These are phyloP conservation scores for Moesziomyces antarcticus DNA, from an alignment of 1,284 basidiomycete genomes.

Conservation along the genomic window DNA sequence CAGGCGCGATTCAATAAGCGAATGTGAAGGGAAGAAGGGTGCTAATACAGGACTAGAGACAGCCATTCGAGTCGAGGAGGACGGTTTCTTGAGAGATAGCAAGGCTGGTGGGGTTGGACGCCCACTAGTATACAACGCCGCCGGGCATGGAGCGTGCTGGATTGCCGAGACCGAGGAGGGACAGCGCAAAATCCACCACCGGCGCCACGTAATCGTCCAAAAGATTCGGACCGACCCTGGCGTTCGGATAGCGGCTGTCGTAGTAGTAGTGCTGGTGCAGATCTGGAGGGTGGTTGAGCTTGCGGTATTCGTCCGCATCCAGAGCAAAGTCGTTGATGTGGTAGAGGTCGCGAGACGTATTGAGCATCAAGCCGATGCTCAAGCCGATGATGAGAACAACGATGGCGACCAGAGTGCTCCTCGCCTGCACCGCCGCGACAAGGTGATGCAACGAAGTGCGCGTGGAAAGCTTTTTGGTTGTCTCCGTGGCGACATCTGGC, in stretches of 20 bases:
- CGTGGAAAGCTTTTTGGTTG: background rate
- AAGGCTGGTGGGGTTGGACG: too few relatives aligned
- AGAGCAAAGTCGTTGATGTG: slow-evolving; percentile 33
- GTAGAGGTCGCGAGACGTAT: slow-evolving; percentile 49
- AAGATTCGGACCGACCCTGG: slow-evolving; percentile 37
- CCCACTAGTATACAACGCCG: slow-evolving; percentile 27
- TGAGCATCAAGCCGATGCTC: slow-evolving; percentile 22
- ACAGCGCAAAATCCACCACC: slow-evolving; percentile 18
- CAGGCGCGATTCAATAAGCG: background rate
- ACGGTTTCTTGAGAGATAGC: background rate
- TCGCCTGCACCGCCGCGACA: slow-evolving; percentile 7
- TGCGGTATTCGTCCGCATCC: slow-evolving; percentile 39
- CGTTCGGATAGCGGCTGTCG: slow-evolving; percentile 40
- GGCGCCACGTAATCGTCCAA: slow-evolving; percentile 33
- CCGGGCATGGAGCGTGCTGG: slow-evolving; percentile 5
- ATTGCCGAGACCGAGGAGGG: slow-evolving; percentile 16
- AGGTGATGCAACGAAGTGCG: background rate
- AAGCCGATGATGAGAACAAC: slow-evolving; percentile 26
- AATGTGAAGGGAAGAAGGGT: background rate
- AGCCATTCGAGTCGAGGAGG: background rate
- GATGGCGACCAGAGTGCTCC: slow-evolving; percentile 12
- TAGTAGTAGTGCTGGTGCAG: slow-evolving; percentile 25
- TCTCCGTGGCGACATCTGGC: background rate
- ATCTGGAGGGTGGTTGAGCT: slow-evolving; percentile 35
- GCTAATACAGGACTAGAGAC: slow-evolving; percentile 13